phyloP scores from a whole-genome alignment of 441 rosid species.

The Populus hybrid region DNA sequence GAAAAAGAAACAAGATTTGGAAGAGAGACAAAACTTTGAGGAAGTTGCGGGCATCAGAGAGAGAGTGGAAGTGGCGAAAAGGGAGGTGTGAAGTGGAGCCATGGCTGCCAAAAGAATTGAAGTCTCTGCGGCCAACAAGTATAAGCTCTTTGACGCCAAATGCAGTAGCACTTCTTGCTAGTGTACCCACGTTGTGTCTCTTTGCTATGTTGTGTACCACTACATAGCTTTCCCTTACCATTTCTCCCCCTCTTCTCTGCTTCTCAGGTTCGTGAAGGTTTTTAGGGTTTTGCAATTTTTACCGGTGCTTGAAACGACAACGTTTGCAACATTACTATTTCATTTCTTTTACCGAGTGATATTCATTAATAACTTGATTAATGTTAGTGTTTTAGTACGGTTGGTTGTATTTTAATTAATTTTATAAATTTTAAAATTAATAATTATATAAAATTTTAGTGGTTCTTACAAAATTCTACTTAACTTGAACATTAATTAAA shows the following conservation, averaged over 20 bases:
- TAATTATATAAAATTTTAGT: too few species aligned
- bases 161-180: slow-evolving; percentile 89
- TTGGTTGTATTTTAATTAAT: too few species aligned
- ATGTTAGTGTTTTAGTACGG: too few species aligned
- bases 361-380: too few species aligned
- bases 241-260: slow-evolving; percentile 13
- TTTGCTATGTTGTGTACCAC: slow-evolving; percentile 95
- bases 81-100: slow-evolving; percentile 84
- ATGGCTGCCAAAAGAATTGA: slow-evolving; percentile 93
- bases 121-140: slow-evolving; percentile 87
- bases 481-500: rapidly evolving
- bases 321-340: neutral
- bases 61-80: slow-evolving; percentile 86
- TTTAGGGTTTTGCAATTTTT: neutral
- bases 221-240: slow-evolving; percentile 75
- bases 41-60: slow-evolving; percentile 61
- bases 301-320: neutral
- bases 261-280: neutral
- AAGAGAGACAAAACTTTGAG: slow-evolving; percentile 49
- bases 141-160: slow-evolving; percentile 87
- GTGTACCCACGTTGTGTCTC: slow-evolving; percentile 90
- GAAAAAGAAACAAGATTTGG: neutral
- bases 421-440: too few species aligned
- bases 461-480: too few species aligned
- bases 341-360: neutral